phyloP scores from a whole-genome alignment of 768 basidiomycete genomes.

The Collybia sordida region DNA sequence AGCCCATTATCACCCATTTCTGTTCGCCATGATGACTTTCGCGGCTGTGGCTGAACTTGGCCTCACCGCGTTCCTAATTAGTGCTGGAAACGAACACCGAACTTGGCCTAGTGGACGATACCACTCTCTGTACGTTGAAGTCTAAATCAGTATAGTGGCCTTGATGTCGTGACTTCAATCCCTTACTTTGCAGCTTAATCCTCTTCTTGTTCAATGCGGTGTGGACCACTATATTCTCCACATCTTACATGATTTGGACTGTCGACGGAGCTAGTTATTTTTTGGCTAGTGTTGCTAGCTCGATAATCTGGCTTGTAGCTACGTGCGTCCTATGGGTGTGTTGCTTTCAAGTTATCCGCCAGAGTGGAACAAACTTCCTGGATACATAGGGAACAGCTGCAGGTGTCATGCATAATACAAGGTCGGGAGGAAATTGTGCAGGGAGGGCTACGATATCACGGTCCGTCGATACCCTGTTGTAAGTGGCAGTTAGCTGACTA shows the following conservation, averaged over 20 bases:
- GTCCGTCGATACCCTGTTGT: conserved; percentile 26
- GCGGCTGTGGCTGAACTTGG: conserved; percentile 72
- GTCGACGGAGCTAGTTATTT: conserved; percentile 63
- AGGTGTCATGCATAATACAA: conserved; percentile 66
- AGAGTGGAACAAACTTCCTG: conserved; percentile 1
- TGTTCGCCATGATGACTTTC: conserved; percentile 64
- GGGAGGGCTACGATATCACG: conserved; percentile 51
- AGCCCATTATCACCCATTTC: conserved; percentile 59
- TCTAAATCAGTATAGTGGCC: background rate
- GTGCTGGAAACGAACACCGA: conserved; percentile 59
- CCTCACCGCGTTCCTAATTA: conserved; percentile 72
- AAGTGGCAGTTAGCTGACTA: background rate
- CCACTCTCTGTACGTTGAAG: conserved; percentile 55
- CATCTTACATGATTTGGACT: conserved; percentile 71
- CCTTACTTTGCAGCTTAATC: conserved; percentile 40
- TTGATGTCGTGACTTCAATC: background rate
- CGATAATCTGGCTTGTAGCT: conserved; percentile 68
- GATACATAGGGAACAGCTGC: conserved; percentile 58
- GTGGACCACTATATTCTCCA: conserved; percentile 75
- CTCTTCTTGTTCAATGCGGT: conserved; percentile 62
- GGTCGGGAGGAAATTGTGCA: conserved; percentile 59
- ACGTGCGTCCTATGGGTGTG: conserved; percentile 70
- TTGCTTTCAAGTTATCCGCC: conserved; percentile 4
- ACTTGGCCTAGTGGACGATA: conserved; percentile 64
- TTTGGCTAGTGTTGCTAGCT: conserved; percentile 77